These are phyloP conservation scores for Cryptococcus hybrid DNA, from an alignment of 1,284 basidiomycete genomes.

Conservation along the genomic window DNA sequence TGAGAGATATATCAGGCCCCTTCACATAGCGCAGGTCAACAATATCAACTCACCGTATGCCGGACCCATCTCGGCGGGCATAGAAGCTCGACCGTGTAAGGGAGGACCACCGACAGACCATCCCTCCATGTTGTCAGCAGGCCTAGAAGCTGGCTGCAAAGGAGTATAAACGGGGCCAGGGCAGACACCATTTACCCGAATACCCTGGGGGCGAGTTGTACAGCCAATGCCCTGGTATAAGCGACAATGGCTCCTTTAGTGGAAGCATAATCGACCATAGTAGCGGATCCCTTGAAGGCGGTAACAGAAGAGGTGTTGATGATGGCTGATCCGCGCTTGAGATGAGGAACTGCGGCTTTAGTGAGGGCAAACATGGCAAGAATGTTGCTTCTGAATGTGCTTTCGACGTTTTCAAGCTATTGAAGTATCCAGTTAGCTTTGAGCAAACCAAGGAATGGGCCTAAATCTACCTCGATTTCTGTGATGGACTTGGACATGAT, in stretches of 20 bases:
- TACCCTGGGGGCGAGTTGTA: conserved; percentile 61
- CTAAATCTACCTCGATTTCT: conserved; percentile 54
- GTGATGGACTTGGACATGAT: conserved; percentile 53
- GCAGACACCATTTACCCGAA: conserved; percentile 38
- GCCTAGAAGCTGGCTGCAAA: conserved; percentile 57
- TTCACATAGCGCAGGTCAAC: neutral
- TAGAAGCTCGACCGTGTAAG: conserved; percentile 56
- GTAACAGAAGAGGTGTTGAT: conserved; percentile 66
- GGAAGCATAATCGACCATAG: conserved; percentile 58
- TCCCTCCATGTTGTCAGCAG: conserved; percentile 57
- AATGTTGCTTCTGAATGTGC: conserved; percentile 60
- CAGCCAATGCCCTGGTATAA: conserved; percentile 59
- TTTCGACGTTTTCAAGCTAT: conserved; percentile 53
- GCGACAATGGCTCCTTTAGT: conserved; percentile 62
- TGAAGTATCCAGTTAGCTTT: neutral
- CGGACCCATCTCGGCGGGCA: conserved; percentile 60
- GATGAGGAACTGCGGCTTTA: conserved; percentile 58
- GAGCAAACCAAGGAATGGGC: neutral
- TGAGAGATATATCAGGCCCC: neutral
- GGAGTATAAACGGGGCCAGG: conserved; percentile 40
- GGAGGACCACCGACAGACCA: conserved; percentile 54
- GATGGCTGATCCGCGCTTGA: conserved; percentile 61
- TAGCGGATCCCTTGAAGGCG: conserved; percentile 56
- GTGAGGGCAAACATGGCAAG: conserved; percentile 60
- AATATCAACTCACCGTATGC: conserved; percentile 44